Percentiles rank a stretch among this genome's conserved stretches.
These are phyloP conservation scores for Nigrograna mackinnonii DNA, from an alignment of 2,329 filamentous ascomycete genomes.

Conservation along the genomic window DNA sequence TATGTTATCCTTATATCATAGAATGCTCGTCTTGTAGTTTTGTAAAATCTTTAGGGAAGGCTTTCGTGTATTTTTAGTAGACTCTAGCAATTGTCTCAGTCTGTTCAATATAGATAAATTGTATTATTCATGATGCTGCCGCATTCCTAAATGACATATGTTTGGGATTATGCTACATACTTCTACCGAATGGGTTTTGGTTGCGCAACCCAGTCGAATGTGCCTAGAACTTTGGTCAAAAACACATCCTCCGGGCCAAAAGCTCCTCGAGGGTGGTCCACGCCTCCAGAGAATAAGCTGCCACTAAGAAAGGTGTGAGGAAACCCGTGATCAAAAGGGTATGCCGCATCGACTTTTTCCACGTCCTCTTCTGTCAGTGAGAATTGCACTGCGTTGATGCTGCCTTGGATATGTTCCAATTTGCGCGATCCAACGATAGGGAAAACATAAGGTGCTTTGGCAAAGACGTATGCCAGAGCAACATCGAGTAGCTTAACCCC, in stretches of 20 bases:
- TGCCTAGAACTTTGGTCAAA: conserved; percentile 3
- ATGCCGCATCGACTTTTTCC: conserved; percentile 52
- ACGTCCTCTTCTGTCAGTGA: conserved; percentile 53
- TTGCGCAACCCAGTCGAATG: conserved; percentile 7
- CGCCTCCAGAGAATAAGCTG: conserved; percentile 2
- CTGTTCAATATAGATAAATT: too few relatives aligned
- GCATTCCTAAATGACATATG: too few relatives aligned
- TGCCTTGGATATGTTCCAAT: conserved; percentile 66
- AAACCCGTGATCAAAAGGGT: conserved; percentile 48
- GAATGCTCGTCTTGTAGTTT: too few relatives aligned
- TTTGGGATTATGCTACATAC: too few relatives aligned
- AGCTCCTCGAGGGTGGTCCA: not conserved
- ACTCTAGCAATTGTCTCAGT: too few relatives aligned
- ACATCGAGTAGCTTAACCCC: conserved; percentile 54
- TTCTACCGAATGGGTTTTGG: conserved; percentile 3
- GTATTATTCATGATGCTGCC: too few relatives aligned
- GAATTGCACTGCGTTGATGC: conserved; percentile 55
- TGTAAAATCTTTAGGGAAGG: too few relatives aligned
- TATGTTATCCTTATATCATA: too few relatives aligned
- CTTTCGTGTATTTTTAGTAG: too few relatives aligned
- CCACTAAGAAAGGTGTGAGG: conserved; percentile 3
- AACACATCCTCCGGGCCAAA: conserved; percentile 5
- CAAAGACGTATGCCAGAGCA: conserved; percentile 70
- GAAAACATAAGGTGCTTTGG: conserved; percentile 70
- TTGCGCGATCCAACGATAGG: conserved; percentile 71